A percentile compares a stretch with the other conserved stretches of the same genome.
Conservation (phyloP, 164 flowering plant species). For the Annona cherimola region DNA sequence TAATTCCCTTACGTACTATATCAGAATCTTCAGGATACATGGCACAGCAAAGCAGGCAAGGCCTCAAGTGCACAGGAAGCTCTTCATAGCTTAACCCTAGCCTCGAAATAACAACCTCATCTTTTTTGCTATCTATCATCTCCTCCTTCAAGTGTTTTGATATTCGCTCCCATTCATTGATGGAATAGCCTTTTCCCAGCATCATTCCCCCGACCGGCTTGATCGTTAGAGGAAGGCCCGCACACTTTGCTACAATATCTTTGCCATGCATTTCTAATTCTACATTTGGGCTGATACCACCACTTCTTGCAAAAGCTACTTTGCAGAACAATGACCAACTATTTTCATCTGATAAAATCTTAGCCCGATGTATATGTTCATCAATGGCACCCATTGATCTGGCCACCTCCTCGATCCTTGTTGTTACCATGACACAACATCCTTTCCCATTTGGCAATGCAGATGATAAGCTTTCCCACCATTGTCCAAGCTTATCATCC, state of each 20-base stretch:
- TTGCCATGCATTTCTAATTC: background rate
- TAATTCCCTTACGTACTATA: background rate
- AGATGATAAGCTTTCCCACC: background rate
- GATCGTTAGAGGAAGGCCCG: background rate
- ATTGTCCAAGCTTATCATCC: background rate
- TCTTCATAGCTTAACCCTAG: conserved; percentile 4
- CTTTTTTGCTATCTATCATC: background rate
- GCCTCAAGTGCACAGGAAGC: background rate
- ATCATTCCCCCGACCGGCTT: background rate
- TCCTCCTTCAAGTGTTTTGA: background rate
- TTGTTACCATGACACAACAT: background rate
- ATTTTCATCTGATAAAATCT: background rate
- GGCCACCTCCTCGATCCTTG: background rate
- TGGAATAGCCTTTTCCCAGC: background rate
- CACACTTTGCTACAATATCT: background rate
- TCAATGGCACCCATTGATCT: background rate
- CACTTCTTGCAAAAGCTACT: background rate
- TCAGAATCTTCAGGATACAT: background rate
- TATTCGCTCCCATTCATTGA: conserved; percentile 1
- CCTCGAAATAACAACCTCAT: background rate
- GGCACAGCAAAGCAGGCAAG: conserved; percentile 1
- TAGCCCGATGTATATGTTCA: background rate
- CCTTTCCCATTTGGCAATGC: background rate
- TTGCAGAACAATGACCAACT: background rate
- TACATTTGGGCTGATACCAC: background rate